phyloP scores from a whole-genome alignment of 2,329 filamentous ascomycete genomes.

The Uncinocarpus reesii region DNA sequence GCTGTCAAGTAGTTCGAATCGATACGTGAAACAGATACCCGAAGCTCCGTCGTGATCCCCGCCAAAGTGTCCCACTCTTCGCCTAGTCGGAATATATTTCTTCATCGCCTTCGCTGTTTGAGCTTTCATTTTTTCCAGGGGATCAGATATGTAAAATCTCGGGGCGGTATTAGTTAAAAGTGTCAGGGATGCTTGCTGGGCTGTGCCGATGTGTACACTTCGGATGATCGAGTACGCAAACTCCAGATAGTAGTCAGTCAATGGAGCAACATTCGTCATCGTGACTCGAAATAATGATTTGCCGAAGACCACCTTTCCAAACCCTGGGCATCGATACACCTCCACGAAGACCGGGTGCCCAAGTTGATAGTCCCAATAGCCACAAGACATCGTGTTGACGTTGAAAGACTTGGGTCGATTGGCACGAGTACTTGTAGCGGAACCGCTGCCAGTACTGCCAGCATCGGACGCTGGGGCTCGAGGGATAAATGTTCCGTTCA shows the following conservation, averaged over 20 bases:
- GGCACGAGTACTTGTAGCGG: background rate
- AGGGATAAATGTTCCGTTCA: background rate
- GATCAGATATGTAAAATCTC: constrained; percentile 17
- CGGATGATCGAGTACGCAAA: constrained; percentile 19
- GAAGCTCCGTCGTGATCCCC: constrained; percentile 17
- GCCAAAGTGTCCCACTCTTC: constrained; percentile 18
- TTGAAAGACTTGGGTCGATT: constrained; percentile 16
- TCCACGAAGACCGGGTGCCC: constrained; percentile 36
- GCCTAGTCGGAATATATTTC: constrained; percentile 10
- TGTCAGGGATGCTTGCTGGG: constrained; percentile 29
- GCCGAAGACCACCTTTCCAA: constrained; percentile 34
- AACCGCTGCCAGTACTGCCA: background rate
- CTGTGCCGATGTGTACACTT: constrained; percentile 18
- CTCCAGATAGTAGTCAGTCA: constrained; percentile 32
- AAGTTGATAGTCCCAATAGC: constrained; percentile 39
- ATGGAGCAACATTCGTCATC: constrained; percentile 33
- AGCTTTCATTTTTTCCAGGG: constrained; percentile 9
- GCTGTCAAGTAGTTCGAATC: constrained; percentile 26
- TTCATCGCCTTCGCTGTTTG: background rate
- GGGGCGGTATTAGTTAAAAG: constrained; percentile 32
- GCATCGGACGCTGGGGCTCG: constrained; percentile 10
- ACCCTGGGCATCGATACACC: constrained; percentile 12
- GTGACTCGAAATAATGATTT: constrained; percentile 36
- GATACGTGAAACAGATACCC: constrained; percentile 38
- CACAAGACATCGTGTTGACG: constrained; percentile 34